A percentile compares a stretch with the other conserved stretches of the same genome.
Conservation (phyloP, 1,139 yeast genomes). For the Taphrina confusa region DNA sequence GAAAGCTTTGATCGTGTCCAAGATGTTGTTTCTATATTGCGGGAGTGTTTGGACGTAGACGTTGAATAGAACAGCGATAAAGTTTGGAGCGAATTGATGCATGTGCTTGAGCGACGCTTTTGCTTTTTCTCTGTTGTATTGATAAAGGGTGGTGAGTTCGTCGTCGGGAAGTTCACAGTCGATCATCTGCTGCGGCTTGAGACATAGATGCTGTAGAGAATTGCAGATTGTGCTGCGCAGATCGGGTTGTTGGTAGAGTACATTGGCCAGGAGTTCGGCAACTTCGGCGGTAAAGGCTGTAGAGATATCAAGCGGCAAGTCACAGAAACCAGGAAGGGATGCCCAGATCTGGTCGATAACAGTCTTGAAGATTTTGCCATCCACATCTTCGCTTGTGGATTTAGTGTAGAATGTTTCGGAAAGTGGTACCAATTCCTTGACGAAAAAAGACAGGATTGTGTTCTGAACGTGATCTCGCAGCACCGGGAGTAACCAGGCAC, state of each 20-base stretch:
- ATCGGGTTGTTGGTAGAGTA: slow-evolving; percentile 71
- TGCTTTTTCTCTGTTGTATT: slow-evolving; percentile 62
- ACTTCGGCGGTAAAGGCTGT: slow-evolving; percentile 68
- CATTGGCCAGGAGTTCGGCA: slow-evolving; percentile 73
- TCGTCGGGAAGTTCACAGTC: slow-evolving; percentile 51
- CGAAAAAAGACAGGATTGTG: slow-evolving; percentile 67
- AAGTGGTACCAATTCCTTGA: slow-evolving; percentile 65
- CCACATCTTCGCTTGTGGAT: slow-evolving; percentile 46
- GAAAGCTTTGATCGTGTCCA: slow-evolving; percentile 82
- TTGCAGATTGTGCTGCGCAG: slow-evolving; percentile 79
- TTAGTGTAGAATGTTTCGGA: slow-evolving; percentile 60
- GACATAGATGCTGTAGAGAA: slow-evolving; percentile 74
- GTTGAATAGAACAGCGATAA: slow-evolving; percentile 84
- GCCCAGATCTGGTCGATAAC: slow-evolving; percentile 74
- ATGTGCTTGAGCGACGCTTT: slow-evolving; percentile 61
- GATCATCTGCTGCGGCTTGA: slow-evolving; percentile 64
- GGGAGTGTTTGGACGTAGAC: slow-evolving; percentile 85
- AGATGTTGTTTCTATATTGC: slow-evolving; percentile 76
- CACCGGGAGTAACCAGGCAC: slow-evolving; percentile 95
- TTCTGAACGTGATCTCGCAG: slow-evolving; percentile 80
- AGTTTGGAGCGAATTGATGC: slow-evolving; percentile 62
- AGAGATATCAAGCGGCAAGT: slow-evolving; percentile 73
- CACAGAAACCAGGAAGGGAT: slow-evolving; percentile 83
- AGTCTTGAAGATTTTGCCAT: slow-evolving; percentile 45
- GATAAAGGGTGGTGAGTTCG: slow-evolving; percentile 61